phyloP scores from a whole-genome alignment of 2,329 filamentous ascomycete genomes.

The Colletotrichum sp. region DNA sequence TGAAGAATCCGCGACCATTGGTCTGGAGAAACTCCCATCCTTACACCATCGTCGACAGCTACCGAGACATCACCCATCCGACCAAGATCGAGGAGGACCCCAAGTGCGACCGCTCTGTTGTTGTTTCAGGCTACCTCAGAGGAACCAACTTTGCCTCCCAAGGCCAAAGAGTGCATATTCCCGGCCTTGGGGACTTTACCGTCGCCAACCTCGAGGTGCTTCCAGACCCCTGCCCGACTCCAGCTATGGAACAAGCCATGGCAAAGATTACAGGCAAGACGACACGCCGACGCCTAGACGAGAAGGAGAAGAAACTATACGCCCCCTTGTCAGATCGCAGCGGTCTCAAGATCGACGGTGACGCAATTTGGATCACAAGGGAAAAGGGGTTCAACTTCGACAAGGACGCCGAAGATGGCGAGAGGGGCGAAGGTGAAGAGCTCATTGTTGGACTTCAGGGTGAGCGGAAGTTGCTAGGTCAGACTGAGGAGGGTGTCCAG shows the following conservation, averaged over 20 bases:
- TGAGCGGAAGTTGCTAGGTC: conserved; percentile 80
- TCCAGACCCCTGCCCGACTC: conserved; percentile 95
- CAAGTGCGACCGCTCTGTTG: conserved; percentile 89
- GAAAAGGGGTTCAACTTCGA: conserved; percentile 79
- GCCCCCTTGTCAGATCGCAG: conserved; percentile 99
- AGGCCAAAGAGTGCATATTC: conserved; percentile 88
- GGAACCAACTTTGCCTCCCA: conserved; percentile 92
- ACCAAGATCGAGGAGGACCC: conserved; percentile 87
- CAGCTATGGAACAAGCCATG: conserved; percentile 84
- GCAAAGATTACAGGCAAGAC: conserved; percentile 86
- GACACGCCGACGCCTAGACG: conserved; percentile 80
- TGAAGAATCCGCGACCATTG: conserved; percentile 98
- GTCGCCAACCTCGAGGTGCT: conserved; percentile 84
- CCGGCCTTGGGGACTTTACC: conserved; percentile 88
- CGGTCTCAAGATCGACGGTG: conserved; percentile 93
- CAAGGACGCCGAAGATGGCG: conserved; percentile 67
- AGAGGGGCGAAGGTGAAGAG: conserved; percentile 93
- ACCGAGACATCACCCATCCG: conserved; percentile 93
- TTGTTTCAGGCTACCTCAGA: conserved; percentile 90
- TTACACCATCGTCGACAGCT: conserved; percentile 91
- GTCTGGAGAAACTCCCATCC: conserved; percentile 97
- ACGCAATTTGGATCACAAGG: conserved; percentile 87
- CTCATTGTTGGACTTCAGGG: conserved; percentile 89
- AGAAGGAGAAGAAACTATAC: conserved; percentile 96
- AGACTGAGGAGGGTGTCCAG: conserved; percentile 81